These are phyloP conservation scores for Pyricularia grisea DNA, from an alignment of 2,329 filamentous ascomycete genomes.

Conservation along the genomic window DNA sequence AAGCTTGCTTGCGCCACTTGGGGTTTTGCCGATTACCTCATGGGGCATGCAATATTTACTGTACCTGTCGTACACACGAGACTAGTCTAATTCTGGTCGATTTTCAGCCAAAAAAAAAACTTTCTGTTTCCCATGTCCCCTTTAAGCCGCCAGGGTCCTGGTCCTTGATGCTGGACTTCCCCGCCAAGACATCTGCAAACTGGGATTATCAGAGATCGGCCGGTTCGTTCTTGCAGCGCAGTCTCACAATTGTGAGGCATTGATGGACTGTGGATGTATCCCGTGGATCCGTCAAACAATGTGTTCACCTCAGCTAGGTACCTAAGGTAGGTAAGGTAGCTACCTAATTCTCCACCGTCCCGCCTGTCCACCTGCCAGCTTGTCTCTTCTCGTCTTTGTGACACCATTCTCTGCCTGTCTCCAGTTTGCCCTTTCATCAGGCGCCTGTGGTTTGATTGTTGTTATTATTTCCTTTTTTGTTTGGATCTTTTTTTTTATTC, in stretches of 20 bases:
- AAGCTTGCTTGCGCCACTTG: background rate
- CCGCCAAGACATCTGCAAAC: background rate
- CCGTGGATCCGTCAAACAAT: slow-evolving; percentile 2
- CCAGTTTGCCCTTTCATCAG: background rate
- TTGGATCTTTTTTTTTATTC: background rate
- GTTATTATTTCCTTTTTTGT: background rate
- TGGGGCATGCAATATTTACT: background rate
- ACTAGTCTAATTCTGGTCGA: background rate
- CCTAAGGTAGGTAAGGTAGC: no score
- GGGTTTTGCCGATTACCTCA: background rate
- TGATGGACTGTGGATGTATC: slow-evolving; percentile 1
- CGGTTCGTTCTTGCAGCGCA: background rate
- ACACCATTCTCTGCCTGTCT: background rate
- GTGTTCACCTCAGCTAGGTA: no score
- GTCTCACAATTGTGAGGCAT: slow-evolving; percentile 3
- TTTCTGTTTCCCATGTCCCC: background rate
- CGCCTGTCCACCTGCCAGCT: background rate
- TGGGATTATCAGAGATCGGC: background rate
- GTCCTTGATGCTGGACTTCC: background rate
- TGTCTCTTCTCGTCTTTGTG: background rate
- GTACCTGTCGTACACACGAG: background rate
- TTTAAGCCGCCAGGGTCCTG: background rate
- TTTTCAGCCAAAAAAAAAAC: background rate
- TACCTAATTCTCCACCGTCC: background rate
- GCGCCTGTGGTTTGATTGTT: background rate